These are phyloP conservation scores for Hypoxylon lenormandii DNA, from an alignment of 495 filamentous ascomycete genomes.

Conservation along the genomic window DNA sequence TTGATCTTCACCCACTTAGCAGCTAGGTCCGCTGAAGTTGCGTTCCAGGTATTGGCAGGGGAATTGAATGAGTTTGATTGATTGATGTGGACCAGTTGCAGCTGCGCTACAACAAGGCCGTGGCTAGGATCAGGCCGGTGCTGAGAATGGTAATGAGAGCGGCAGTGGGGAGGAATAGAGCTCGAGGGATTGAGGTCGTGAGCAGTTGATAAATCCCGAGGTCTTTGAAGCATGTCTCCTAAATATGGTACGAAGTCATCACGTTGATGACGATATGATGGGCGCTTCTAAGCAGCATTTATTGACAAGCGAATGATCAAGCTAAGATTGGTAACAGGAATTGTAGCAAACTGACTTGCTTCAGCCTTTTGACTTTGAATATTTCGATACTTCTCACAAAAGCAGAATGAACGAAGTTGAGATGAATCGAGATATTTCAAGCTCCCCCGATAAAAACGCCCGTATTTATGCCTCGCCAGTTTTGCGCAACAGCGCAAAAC, in stretches of 20 bases:
- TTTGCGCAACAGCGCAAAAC: conserved; percentile 52
- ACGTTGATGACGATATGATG: conserved; percentile 35
- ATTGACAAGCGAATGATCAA: conserved; percentile 23
- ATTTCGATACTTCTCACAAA: conserved; percentile 8
- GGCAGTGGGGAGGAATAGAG: conserved; percentile 20
- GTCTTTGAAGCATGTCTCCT: conserved; percentile 52
- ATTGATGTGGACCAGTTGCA: conserved; percentile 14
- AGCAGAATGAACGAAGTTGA: conserved; percentile 12
- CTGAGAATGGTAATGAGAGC: conserved; percentile 7
- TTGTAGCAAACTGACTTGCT: conserved; percentile 3
- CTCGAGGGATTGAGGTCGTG: conserved; percentile 17
- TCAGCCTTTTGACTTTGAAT: neutral
- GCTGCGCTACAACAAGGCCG: conserved; percentile 13
- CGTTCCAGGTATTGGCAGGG: conserved; percentile 34
- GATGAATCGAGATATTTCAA: conserved; percentile 6
- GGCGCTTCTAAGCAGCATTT: conserved; percentile 42
- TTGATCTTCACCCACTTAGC: conserved; percentile 39
- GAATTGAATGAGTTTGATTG: conserved; percentile 27
- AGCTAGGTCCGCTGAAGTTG: conserved; percentile 39
- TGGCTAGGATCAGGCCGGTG: conserved; percentile 17
- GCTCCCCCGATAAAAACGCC: conserved; percentile 4
- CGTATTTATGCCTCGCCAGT: conserved; percentile 44
- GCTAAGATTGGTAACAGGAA: conserved; percentile 9
- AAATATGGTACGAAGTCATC: conserved; percentile 46
- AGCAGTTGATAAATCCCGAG: conserved; percentile 37